A percentile compares a stretch with the other conserved stretches of the same genome.
Evolutionary conservation across 306 rosid genomes (phyloP).

Genomic region (Betula pendula): DNA sequence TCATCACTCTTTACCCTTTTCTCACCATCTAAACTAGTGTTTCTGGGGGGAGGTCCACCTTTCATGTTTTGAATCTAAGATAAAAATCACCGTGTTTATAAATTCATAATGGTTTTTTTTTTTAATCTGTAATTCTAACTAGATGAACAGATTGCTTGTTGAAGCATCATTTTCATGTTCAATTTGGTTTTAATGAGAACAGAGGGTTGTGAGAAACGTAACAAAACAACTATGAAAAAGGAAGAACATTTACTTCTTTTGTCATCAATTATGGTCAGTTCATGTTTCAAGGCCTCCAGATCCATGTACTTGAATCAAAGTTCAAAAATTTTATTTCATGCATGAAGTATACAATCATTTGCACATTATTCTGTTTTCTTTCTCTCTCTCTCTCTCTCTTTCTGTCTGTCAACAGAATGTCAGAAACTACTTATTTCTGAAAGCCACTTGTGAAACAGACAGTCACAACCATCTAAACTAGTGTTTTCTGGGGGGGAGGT

Average conservation of each 20-base stretch:
- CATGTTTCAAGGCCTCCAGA: not conserved
- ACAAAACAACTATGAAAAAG: no score
- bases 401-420: conserved; percentile 7
- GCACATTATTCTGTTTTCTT: not conserved
- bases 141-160: no score
- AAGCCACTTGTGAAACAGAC: no score
- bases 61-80: not conserved
- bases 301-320: not conserved
- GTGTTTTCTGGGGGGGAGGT: not conserved
- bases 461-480: not conserved
- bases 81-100: no score
- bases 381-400: conserved; percentile 27
- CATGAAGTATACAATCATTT: conserved; percentile 15
- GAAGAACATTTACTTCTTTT: not conserved
- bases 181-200: no score
- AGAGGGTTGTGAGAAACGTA: no score
- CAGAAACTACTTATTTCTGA: no score
- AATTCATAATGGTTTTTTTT: no score
- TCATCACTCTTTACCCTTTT: not conserved
- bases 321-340: conserved; percentile 21
- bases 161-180: no score
- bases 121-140: no score
- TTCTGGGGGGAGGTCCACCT: not conserved
- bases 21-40: not conserved
- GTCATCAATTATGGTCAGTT: no score